Conservation (phyloP, 192 early-diverging fungal species). For the Backusella westeae region DNA sequence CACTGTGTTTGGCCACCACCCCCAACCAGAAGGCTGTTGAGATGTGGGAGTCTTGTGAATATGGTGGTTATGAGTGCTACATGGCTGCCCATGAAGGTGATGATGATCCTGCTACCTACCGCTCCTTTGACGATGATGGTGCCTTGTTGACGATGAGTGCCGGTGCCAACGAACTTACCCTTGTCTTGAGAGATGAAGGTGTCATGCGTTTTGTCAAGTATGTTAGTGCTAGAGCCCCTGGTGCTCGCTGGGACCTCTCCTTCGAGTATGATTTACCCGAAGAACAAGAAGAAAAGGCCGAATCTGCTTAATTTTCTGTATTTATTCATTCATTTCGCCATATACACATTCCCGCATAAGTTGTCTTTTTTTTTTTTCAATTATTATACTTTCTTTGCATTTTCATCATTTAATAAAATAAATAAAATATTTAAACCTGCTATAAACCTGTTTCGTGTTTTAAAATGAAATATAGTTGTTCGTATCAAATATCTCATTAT, state of each 20-base stretch:
- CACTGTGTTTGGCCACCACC: conserved; percentile 49
- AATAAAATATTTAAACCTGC: background rate
- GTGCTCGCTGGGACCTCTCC: conserved; percentile 71
- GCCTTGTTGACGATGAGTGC: conserved; percentile 65
- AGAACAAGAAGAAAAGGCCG: conserved; percentile 14
- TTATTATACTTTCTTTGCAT: background rate
- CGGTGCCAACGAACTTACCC: conserved; percentile 58
- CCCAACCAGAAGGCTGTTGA: conserved; percentile 15
- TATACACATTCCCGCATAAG: background rate
- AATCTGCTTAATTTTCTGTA: background rate
- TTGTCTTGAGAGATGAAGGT: conserved; percentile 67
- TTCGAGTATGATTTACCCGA: conserved; percentile 55
- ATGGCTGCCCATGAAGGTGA: conserved; percentile 59
- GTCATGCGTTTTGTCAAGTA: conserved; percentile 78
- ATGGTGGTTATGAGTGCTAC: conserved; percentile 76
- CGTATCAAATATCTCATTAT: too few species aligned
- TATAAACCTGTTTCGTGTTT: background rate
- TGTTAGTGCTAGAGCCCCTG: conserved; percentile 63
- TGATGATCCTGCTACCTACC: conserved; percentile 67
- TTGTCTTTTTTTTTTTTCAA: background rate
- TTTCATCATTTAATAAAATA: background rate
- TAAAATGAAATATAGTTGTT: background rate
- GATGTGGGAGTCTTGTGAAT: conserved; percentile 53
- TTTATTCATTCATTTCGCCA: background rate
- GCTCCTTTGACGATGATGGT: conserved; percentile 53